Evolutionary conservation across 2,329 filamentous ascomycete species (phyloP), one percentile per base, ranked within the genome.

Genomic region (Phialocephala sp.): DNA sequence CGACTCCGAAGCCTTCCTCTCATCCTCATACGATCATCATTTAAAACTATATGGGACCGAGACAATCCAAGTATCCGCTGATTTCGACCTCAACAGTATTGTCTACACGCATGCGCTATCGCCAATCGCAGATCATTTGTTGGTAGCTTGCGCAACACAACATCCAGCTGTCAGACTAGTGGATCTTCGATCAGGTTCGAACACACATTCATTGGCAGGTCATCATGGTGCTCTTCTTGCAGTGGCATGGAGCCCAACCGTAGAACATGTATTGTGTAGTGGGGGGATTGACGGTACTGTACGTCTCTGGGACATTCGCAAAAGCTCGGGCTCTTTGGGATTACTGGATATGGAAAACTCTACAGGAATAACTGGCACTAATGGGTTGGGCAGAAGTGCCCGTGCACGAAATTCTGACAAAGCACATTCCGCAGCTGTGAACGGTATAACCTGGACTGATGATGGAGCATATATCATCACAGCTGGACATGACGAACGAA

Each of bases 61-160:
- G 57, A 84, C 83, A 0, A 82, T 90, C 20, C 76, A 80, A 18
- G 77, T 87, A 0, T 88, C 89, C 0, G 89, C 88, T 20, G 85
- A 85, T 4, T 94, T 93, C 72, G 82, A 88, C 66, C 83, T 94
- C 27, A 86, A 85, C 60, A 85, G 87, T 4, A 89, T 89, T 37
- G 82, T 92, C 57, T 92, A 93, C 78, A 89, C 90, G 0, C 93
- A 97, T 76, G 88, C 91, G 0, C 84, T 92, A 32, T 97, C 93
- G 0, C 85, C 89, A 50, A 80, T 94, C 65, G 85, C 92, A 63
- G 80, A 87, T 60, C 84, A 93, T 73, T 83, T 97, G 0, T 85
- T 97, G 4, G 91, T 97, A 11, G 93, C 94, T 11, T 95, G 93
- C 73, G 94, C 91, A 0, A 96, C 93, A 0, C 93, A 96, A 69